phyloP scores from a whole-genome alignment of 2,329 filamentous ascomycete genomes.

The Pyrenochaeta sp. region DNA sequence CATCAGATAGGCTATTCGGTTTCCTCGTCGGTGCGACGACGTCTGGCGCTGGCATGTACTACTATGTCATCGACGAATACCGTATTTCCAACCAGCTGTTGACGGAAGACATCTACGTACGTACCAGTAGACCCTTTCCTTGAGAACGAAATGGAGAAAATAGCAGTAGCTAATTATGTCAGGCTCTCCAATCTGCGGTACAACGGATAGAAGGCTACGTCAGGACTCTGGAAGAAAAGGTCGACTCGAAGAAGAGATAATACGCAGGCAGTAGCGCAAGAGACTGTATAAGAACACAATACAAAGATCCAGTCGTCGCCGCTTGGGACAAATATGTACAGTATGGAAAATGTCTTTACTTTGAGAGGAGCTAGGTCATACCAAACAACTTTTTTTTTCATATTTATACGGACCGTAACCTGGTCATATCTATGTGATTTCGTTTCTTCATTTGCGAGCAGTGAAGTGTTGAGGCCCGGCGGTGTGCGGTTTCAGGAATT shows the following conservation, averaged over 20 bases:
- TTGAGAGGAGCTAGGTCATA: background rate
- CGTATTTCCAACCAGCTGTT: constrained; percentile 91
- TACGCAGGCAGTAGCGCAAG: no score
- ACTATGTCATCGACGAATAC: constrained; percentile 93
- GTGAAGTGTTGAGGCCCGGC: no score
- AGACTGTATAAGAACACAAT: background rate
- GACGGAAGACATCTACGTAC: constrained; percentile 94
- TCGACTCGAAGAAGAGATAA: constrained; percentile 59
- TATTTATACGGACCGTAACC: background rate
- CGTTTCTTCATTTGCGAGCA: no score
- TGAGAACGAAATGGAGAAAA: background rate
- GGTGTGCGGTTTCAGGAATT: no score
- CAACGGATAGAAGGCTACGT: constrained; percentile 87
- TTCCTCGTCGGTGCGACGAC: constrained; percentile 87
- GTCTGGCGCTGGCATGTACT: constrained; percentile 84
- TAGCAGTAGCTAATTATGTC: constrained; percentile 19
- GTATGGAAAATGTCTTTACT: background rate
- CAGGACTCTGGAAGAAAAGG: constrained; percentile 80
- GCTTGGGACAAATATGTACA: background rate
- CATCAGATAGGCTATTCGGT: constrained; percentile 75
- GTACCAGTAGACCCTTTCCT: constrained; percentile 50
- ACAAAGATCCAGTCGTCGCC: background rate
- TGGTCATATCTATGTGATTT: no score
- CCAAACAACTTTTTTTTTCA: background rate
- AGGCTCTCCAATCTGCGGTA: constrained; percentile 86